Percentiles rank a stretch among this genome's conserved stretches.
Evolutionary conservation across 768 basidiomycete genomes (phyloP).

Genomic region (Suillus cothurnatus): DNA sequence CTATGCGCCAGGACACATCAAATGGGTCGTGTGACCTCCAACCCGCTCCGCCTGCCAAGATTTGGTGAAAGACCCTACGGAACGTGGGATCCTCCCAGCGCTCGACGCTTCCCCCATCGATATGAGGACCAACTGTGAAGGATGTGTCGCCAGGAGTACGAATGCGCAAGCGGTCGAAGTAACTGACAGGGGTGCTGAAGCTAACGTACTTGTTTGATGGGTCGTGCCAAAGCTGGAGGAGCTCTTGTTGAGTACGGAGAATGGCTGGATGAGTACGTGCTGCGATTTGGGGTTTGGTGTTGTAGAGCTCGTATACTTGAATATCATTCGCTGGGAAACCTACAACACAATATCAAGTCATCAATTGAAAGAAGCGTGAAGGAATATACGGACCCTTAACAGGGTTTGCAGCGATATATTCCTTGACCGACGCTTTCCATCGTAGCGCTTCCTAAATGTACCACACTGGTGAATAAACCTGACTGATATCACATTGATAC

Average conservation of each 20-base stretch:
- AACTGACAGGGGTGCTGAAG: constrained; percentile 64
- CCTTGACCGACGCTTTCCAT: constrained; percentile 58
- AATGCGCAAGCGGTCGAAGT: constrained; percentile 77
- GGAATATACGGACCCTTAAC: constrained; percentile 45
- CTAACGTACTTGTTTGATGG: constrained; percentile 44
- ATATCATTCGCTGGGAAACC: constrained; percentile 70
- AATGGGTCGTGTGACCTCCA: constrained; percentile 57
- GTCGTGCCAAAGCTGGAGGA: constrained; percentile 61
- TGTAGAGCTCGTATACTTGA: constrained; percentile 77
- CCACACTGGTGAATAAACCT: neutral
- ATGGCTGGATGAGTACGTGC: constrained; percentile 68
- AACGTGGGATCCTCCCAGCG: constrained; percentile 55
- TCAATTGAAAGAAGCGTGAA: neutral
- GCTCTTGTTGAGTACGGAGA: constrained; percentile 55
- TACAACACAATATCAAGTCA: constrained; percentile 23
- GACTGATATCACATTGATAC: constrained; percentile 19
- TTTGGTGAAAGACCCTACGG: constrained; percentile 42
- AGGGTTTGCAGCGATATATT: constrained; percentile 56
- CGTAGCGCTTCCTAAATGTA: constrained; percentile 50
- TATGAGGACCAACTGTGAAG: constrained; percentile 68
- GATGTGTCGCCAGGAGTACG: constrained; percentile 68
- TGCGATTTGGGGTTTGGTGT: constrained; percentile 59
- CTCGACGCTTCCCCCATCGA: constrained; percentile 55
- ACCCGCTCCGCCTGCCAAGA: constrained; percentile 43
- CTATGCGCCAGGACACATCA: constrained; percentile 46